These are phyloP conservation scores for Fistulinella prunicolor DNA, from an alignment of 768 basidiomycete genomes.

Conservation along the genomic window DNA sequence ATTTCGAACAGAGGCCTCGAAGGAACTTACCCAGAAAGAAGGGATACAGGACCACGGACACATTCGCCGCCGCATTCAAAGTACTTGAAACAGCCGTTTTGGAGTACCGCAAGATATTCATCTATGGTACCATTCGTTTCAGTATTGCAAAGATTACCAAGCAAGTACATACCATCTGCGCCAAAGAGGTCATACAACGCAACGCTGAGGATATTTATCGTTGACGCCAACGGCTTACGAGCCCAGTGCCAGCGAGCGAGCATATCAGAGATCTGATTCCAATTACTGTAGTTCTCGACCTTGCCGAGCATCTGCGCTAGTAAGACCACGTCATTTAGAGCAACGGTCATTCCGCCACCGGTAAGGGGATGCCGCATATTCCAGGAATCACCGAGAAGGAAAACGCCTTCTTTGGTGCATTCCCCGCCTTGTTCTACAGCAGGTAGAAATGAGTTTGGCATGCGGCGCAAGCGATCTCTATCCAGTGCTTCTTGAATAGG, in stretches of 20 bases:
- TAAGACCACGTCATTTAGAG: slow-evolving; percentile 79
- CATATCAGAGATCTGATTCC: slow-evolving; percentile 46
- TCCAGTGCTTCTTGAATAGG: slow-evolving; percentile 68
- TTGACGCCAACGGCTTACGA: slow-evolving; percentile 78
- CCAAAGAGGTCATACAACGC: slow-evolving; percentile 94
- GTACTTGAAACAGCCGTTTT: slow-evolving; percentile 94
- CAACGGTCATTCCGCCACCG: slow-evolving; percentile 98
- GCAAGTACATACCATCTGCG: slow-evolving; percentile 70
- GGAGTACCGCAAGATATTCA: slow-evolving; percentile 57
- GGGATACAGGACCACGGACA: slow-evolving; percentile 81
- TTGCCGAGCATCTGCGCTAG: slow-evolving; percentile 59
- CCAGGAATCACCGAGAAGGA: slow-evolving; percentile 94
- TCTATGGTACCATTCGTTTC: slow-evolving; percentile 39
- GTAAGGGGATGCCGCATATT: slow-evolving; percentile 99
- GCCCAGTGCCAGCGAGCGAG: slow-evolving; percentile 82
- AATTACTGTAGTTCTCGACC: slow-evolving; percentile 44
- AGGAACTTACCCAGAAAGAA: slow-evolving; percentile 86
- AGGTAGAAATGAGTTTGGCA: slow-evolving; percentile 96
- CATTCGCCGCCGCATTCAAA: slow-evolving; percentile 93
- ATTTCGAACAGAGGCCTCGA: no score
- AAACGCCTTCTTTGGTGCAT: slow-evolving; percentile 58
- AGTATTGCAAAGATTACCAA: neutral
- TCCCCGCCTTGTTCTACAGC: slow-evolving; percentile 60
- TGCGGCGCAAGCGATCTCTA: slow-evolving; percentile 77
- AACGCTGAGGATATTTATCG: slow-evolving; percentile 89